These are phyloP conservation scores for Flaveria sonorensis DNA, from an alignment of 129 eudicot genomes.

Conservation along the genomic window DNA sequence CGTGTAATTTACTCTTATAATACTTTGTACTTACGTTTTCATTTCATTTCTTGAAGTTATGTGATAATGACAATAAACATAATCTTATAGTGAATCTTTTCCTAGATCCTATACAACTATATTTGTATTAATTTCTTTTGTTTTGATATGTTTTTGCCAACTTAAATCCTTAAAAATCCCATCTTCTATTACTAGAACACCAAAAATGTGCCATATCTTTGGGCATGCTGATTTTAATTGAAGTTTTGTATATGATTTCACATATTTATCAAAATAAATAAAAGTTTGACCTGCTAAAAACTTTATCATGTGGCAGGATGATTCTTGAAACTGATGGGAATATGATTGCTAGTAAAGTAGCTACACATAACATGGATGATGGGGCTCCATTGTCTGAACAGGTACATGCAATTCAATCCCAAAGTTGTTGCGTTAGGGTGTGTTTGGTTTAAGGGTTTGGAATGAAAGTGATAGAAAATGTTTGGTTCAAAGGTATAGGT, in stretches of 20 bases:
- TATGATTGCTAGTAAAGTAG: slow-evolving; percentile 81
- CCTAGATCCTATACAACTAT: too few species aligned
- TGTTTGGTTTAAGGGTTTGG: slow-evolving; percentile 4
- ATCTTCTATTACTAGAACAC: too few species aligned
- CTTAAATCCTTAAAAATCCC: not conserved
- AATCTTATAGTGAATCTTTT: too few species aligned
- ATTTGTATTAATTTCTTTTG: too few species aligned
- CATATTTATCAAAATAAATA: not conserved
- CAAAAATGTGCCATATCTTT: not conserved
- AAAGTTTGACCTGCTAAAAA: slow-evolving; percentile 3
- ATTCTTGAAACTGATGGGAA: slow-evolving; percentile 85
- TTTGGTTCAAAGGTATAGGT: not conserved
- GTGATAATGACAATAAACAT: too few species aligned
- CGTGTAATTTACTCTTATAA: too few species aligned
- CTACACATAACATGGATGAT: slow-evolving; percentile 72
- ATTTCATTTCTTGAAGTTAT: too few species aligned
- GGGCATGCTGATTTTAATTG: not conserved
- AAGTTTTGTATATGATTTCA: not conserved
- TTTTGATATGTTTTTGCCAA: too few species aligned
- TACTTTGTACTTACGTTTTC: too few species aligned
- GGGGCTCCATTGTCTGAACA: slow-evolving; percentile 87
- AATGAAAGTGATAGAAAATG: not conserved
- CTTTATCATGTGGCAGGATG: slow-evolving; percentile 47
- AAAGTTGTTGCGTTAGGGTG: not conserved
- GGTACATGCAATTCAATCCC: slow-evolving; percentile 39